Percentiles rank a stretch among this genome's conserved stretches.
Conservation (phyloP, 2,329 filamentous ascomycete species). For the Chrysoporthe puriensis region DNA sequence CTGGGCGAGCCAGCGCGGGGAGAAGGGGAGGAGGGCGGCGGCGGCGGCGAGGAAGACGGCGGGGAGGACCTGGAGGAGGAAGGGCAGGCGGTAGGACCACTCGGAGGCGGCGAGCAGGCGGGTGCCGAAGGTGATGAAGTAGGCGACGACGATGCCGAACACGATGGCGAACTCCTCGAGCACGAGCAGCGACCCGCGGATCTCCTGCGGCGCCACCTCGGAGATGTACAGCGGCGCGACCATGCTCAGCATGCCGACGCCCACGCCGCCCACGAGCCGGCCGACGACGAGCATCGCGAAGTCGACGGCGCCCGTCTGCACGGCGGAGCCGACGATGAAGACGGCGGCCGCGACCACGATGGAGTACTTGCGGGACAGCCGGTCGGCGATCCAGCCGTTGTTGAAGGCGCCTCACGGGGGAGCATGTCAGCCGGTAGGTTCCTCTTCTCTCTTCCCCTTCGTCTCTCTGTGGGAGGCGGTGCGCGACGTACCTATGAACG, state of each 20-base stretch:
- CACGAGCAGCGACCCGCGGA: slow-evolving; percentile 37
- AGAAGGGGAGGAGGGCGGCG: slow-evolving; percentile 54
- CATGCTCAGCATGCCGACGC: slow-evolving; percentile 54
- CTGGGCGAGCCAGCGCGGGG: slow-evolving; percentile 56
- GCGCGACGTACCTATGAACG: slow-evolving; percentile 47
- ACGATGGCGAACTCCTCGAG: slow-evolving; percentile 39
- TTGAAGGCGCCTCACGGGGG: slow-evolving; percentile 48
- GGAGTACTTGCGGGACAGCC: slow-evolving; percentile 55
- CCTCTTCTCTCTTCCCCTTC: too few relatives aligned
- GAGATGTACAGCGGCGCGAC: slow-evolving; percentile 40
- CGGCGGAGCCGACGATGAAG: slow-evolving; percentile 57
- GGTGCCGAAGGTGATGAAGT: slow-evolving; percentile 36
- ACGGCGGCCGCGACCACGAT: slow-evolving; percentile 54
- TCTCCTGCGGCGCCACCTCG: slow-evolving; percentile 37
- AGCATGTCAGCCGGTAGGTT: background rate
- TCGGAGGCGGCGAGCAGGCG: slow-evolving; percentile 35
- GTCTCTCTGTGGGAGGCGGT: background rate
- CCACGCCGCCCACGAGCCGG: slow-evolving; percentile 58
- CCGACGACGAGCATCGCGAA: slow-evolving; percentile 55
- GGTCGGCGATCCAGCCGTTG: slow-evolving; percentile 57
- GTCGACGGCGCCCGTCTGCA: slow-evolving; percentile 55
- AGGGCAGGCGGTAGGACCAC: slow-evolving; percentile 44
- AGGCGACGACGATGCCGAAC: slow-evolving; percentile 37
- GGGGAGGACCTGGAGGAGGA: slow-evolving; percentile 44
- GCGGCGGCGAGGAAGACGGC: slow-evolving; percentile 40